Conservation (phyloP, 345 rosid genomes). For the Draba incana region DNA sequence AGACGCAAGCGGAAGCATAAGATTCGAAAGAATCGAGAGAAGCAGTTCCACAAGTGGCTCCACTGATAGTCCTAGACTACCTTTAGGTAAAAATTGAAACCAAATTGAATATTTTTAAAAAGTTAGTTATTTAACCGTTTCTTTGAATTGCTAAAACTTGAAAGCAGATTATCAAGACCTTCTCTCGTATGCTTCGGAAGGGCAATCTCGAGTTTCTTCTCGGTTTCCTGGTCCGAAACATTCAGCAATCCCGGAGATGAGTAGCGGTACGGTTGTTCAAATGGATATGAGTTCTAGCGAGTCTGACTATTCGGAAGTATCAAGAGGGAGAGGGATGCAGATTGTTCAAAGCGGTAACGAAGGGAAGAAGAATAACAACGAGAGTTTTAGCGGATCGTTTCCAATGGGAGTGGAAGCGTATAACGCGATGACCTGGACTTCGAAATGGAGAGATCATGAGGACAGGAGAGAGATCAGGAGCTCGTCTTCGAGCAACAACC, state of each 20-base stretch:
- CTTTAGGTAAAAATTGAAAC: conserved; percentile 20
- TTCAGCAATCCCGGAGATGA: conserved; percentile 13
- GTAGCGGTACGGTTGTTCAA: conserved; percentile 6
- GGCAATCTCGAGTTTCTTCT: conserved; percentile 37
- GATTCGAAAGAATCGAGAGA: conserved; percentile 51
- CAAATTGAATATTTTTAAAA: neutral
- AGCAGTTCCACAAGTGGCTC: conserved; percentile 51
- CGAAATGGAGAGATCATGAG: conserved; percentile 48
- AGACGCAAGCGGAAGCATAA: conserved; percentile 53
- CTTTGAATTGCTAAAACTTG: neutral
- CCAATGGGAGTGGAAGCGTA: conserved; percentile 42
- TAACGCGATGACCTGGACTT: conserved; percentile 38
- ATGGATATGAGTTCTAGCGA: conserved; percentile 42
- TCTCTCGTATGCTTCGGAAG: conserved; percentile 37
- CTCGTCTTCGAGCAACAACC: conserved; percentile 48
- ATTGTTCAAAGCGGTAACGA: conserved; percentile 29
- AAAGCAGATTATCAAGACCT: conserved; percentile 39
- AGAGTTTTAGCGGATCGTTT: conserved; percentile 41
- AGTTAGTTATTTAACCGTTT: neutral
- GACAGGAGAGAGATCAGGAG: conserved; percentile 45
- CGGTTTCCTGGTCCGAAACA: conserved; percentile 8
- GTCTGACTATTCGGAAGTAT: conserved; percentile 25
- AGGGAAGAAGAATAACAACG: conserved; percentile 22
- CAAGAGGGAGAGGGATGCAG: conserved; percentile 29
- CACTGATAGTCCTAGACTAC: conserved; percentile 38